Percentiles rank a stretch among this genome's conserved stretches.
Conservation (phyloP, 129 eudicot genomes). For the Escallonia rubra region DNA sequence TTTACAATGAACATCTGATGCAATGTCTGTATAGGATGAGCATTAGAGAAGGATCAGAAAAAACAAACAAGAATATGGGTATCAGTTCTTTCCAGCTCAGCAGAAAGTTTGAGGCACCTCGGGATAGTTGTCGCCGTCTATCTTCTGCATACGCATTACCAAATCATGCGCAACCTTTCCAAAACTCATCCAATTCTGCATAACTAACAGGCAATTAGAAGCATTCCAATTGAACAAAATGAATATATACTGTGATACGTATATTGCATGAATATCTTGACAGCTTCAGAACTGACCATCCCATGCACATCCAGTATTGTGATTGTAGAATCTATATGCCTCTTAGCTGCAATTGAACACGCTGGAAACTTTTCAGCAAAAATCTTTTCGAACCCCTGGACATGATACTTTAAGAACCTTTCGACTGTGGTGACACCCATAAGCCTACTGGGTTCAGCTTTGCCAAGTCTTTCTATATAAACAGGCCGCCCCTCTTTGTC, state of each 20-base stretch:
- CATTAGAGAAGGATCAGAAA: neutral
- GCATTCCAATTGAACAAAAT: neutral
- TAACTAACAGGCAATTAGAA: slow-evolving; percentile 5
- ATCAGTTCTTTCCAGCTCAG: neutral
- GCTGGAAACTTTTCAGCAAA: slow-evolving; percentile 90
- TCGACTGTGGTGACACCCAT: slow-evolving; percentile 86
- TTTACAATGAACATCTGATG: slow-evolving; percentile 92
- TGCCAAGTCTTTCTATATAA: slow-evolving; percentile 88
- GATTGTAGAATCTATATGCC: slow-evolving; percentile 84
- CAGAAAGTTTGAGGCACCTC: slow-evolving; percentile 45
- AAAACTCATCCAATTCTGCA: slow-evolving; percentile 95
- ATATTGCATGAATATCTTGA: neutral
- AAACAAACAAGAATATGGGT: neutral
- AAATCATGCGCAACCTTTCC: slow-evolving; percentile 90
- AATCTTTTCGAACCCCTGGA: slow-evolving; percentile 89
- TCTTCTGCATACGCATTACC: slow-evolving; percentile 84
- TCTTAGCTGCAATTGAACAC: slow-evolving; percentile 87
- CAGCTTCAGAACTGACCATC: slow-evolving; percentile 52
- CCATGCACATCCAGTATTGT: slow-evolving; percentile 92
- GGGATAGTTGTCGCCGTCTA: slow-evolving; percentile 90
- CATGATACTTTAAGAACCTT: slow-evolving; percentile 82
- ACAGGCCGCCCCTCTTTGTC: slow-evolving; percentile 90
- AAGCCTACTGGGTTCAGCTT: slow-evolving; percentile 81
- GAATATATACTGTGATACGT: neutral
- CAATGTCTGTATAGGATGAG: slow-evolving; percentile 47